These are phyloP conservation scores for Paecilomyces variotii DNA, from an alignment of 2,329 filamentous ascomycete genomes.

Conservation along the genomic window DNA sequence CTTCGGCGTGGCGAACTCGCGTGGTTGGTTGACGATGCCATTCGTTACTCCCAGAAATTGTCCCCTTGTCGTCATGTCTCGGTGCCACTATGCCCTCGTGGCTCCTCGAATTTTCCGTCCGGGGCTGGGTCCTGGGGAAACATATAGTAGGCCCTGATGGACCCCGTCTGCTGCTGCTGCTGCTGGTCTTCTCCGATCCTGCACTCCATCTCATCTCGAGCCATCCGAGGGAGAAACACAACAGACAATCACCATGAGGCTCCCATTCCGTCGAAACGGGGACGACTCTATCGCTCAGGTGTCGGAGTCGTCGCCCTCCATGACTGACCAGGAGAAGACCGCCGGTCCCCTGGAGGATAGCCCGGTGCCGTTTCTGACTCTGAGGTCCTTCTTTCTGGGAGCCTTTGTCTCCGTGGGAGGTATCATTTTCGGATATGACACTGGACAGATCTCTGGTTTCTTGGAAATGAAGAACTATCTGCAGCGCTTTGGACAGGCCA, in stretches of 20 bases:
- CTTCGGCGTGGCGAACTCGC: neutral
- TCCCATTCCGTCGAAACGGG: neutral
- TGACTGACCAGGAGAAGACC: neutral
- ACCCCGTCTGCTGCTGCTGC: neutral
- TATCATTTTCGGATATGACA: conserved; percentile 36
- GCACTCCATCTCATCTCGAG: neutral
- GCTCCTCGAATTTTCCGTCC: neutral
- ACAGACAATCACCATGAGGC: neutral
- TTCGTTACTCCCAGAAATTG: neutral
- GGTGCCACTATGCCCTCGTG: neutral
- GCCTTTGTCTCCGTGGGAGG: conserved; percentile 41
- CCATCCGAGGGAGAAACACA: neutral
- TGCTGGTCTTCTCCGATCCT: neutral
- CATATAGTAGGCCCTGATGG: neutral
- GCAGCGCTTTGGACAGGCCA: conserved; percentile 26
- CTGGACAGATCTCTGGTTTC: conserved; percentile 38
- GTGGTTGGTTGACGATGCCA: neutral
- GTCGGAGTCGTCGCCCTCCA: neutral
- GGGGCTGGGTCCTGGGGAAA: neutral
- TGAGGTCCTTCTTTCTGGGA: conserved; percentile 33
- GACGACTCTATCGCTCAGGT: neutral
- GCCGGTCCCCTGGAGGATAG: conserved; percentile 12
- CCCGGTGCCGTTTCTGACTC: conserved; percentile 26
- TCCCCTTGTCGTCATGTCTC: neutral
- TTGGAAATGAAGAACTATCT: conserved; percentile 35